Base-by-base conservation (phyloP, 2,329 filamentous ascomycete genomes). In the Sordariomycetes sp. region DNA sequence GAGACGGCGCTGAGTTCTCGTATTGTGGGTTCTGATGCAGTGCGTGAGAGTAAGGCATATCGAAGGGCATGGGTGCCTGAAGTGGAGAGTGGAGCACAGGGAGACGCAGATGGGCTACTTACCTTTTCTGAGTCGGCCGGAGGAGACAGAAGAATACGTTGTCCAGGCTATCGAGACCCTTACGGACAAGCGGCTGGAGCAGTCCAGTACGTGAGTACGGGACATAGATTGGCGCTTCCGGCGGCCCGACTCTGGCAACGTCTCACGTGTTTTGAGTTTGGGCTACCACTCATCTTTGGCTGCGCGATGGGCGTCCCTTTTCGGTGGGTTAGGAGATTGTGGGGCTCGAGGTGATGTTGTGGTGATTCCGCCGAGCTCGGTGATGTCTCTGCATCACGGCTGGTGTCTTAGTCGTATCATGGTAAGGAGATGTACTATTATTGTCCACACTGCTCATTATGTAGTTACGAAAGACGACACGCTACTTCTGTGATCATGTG, bases 81-180 rank as follows among this genome's bases (percentile, higher is more conserved):
- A n/a, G 60, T 0, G 60, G 62, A 45, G 62, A 45, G 62, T 77
- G 1, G 67, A 66, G 59, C 62, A 70, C 28, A 61, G 71, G 4
- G 73, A 77, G 65, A 58, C 79, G 51, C 60, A 63, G 45, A 74
- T 67, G n/a, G 72, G 75, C 22, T 76, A 79, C 64, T 77, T 73
- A 12, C 74, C 75, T 0, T 75, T 79, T 64, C 58, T 80, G 62
- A 78, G 76, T 62, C 65, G 63, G 60, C 73, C 75, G 0, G 63
- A 67, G 2, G 70, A 72, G 58, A 72, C 72, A 1, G 70, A 64
- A 1, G 61, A 60, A 2, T 64, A 76, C 52, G 61, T 78, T 2
- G 25, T 62, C 0, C 61, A 68, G 25, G 54, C 53, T 56, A 20
- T 56, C n/a, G 54, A 56, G 24, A 42, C 42, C 17, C 51, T 56